Percentiles rank a stretch among this genome's conserved stretches.
Conservation (phyloP, 768 basidiomycete species). For the Trametes cinnabarina region DNA sequence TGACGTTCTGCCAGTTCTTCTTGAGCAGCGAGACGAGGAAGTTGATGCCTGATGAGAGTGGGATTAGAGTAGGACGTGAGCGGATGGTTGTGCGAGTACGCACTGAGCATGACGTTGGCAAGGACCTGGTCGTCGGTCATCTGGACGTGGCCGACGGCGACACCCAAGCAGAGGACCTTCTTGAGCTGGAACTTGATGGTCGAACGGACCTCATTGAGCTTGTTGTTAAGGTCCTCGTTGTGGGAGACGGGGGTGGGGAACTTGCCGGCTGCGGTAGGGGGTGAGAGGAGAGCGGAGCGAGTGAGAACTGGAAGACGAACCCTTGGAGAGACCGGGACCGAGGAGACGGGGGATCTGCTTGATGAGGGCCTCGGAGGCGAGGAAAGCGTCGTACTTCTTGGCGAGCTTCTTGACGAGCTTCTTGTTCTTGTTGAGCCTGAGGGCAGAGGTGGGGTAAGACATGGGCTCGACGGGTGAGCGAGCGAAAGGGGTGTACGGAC, state of each 20-base stretch:
- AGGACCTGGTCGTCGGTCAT: conserved; percentile 98
- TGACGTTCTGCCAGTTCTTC: conserved; percentile 99
- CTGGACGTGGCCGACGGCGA: conserved; percentile 95
- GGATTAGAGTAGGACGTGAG: conserved; percentile 4
- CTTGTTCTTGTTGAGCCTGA: conserved; percentile 98
- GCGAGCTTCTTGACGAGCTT: conserved; percentile 99
- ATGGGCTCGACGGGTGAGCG: neutral
- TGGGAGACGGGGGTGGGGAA: conserved; percentile 98
- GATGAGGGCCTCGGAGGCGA: conserved; percentile 95
- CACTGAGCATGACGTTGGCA: conserved; percentile 95
- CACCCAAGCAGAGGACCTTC: conserved; percentile 98
- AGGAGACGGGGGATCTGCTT: conserved; percentile 99
- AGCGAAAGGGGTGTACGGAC: conserved; percentile 41
- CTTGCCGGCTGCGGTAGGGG: conserved; percentile 73
- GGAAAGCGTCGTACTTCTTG: conserved; percentile 99
- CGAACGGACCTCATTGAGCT: conserved; percentile 92
- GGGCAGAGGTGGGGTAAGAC: neutral
- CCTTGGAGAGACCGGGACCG: conserved; percentile 99
- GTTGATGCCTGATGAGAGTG: conserved; percentile 80
- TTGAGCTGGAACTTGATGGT: conserved; percentile 99
- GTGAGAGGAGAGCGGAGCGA: neutral
- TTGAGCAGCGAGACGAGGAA: conserved; percentile 98
- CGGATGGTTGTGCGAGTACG: conserved; percentile 25
- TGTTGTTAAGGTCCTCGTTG: conserved; percentile 83
- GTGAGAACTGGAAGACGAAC: conserved; percentile 39